Conservation (phyloP, 169 alveolate genomes). For the Plasmodium cynomolgi region DNA sequence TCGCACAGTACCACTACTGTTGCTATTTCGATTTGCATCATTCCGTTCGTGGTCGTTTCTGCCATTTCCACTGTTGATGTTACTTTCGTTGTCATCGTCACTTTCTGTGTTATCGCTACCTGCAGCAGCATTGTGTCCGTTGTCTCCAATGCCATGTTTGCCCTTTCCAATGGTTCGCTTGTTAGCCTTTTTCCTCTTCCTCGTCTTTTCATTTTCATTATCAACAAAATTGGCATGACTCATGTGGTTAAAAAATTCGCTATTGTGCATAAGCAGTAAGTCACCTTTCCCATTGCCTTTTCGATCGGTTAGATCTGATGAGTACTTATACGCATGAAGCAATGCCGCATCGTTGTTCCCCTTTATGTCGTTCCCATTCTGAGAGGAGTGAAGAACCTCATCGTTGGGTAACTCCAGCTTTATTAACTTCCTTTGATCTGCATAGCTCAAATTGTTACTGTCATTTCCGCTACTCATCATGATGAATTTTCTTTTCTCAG, state of each 20-base stretch:
- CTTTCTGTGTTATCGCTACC: background rate
- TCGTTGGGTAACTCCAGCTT: background rate
- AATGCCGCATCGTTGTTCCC: background rate
- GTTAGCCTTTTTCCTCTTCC: background rate
- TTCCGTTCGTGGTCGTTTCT: background rate
- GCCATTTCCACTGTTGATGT: background rate
- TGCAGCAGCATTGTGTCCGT: background rate
- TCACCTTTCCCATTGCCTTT: background rate
- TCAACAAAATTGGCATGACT: background rate
- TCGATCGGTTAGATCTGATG: background rate
- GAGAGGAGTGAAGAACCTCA: background rate
- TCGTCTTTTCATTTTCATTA: conserved; percentile 18
- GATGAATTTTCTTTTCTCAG: background rate
- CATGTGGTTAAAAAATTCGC: background rate
- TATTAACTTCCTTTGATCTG: background rate
- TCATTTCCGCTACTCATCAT: background rate
- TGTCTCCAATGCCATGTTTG: background rate
- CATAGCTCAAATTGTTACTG: background rate
- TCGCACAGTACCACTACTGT: background rate
- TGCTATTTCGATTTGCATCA: background rate
- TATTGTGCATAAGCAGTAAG: background rate
- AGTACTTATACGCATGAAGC: background rate
- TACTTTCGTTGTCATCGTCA: background rate
- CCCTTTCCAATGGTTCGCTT: background rate
- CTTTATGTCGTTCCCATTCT: background rate